Conservation (phyloP, 176 grass and related monocot genomes). For the Musa acuminata region DNA sequence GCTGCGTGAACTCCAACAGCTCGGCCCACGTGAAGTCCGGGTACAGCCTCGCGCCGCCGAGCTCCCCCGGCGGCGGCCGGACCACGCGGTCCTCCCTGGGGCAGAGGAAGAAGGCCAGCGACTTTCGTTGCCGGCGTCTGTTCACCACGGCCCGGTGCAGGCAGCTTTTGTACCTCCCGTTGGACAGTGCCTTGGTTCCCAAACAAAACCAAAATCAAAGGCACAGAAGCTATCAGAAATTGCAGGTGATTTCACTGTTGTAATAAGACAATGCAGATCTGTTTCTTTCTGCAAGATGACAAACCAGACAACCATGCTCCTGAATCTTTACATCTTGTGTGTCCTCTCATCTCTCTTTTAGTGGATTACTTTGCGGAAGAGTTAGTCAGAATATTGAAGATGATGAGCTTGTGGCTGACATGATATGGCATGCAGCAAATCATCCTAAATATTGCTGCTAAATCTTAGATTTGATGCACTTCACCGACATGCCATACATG, state of each 20-base stretch:
- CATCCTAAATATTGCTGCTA: too few species aligned
- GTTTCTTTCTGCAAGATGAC: too few species aligned
- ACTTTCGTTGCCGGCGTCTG: conserved; percentile 42
- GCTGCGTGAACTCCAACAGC: conserved; percentile 74
- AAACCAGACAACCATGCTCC: too few species aligned
- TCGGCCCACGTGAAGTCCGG: conserved; percentile 94
- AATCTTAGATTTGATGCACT: too few species aligned
- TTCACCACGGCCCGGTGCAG: conserved; percentile 86
- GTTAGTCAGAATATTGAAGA: too few species aligned
- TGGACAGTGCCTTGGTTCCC: conserved; percentile 56
- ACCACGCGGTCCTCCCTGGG: conserved; percentile 71
- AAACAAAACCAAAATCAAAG: not conserved
- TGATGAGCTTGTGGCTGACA: too few species aligned
- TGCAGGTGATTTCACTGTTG: not conserved
- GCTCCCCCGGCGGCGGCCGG: conserved; percentile 38
- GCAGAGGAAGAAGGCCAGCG: conserved; percentile 90
- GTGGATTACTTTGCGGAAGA: too few species aligned
- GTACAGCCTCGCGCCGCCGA: conserved; percentile 33
- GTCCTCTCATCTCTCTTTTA: too few species aligned
- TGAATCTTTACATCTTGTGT: too few species aligned
- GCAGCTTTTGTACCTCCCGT: conserved; percentile 88
- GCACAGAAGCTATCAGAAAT: not conserved
- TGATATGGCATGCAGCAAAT: too few species aligned
- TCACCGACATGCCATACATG: too few species aligned
- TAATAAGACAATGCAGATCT: not conserved